These are phyloP conservation scores for Dryas drummondii DNA, from an alignment of 306 rosid species.

Conservation along the genomic window DNA sequence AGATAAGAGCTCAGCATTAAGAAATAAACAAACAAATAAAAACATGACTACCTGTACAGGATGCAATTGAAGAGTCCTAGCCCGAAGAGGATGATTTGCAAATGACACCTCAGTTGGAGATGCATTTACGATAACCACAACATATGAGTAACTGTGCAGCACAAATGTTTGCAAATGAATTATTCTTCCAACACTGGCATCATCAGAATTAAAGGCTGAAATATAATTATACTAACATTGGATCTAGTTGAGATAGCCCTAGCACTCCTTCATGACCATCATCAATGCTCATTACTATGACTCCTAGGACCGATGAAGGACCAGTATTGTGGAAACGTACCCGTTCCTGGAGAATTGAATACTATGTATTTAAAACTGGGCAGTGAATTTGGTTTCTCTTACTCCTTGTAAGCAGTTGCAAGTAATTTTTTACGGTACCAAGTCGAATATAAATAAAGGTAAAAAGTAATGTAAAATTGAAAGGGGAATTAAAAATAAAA, in stretches of 20 bases:
- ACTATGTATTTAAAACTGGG: slow-evolving; percentile 12
- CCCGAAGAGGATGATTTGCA: slow-evolving; percentile 45
- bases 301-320: slow-evolving; percentile 46
- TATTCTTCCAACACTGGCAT: slow-evolving; percentile 11
- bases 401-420: too few relatives aligned
- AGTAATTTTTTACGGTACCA: too few relatives aligned
- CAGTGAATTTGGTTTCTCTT: slow-evolving; percentile 5
- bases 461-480: too few relatives aligned
- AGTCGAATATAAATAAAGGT: too few relatives aligned
- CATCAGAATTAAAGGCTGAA: slow-evolving; percentile 7
- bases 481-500: too few relatives aligned
- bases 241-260: slow-evolving; percentile 84
- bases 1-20: not conserved
- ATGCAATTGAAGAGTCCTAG: slow-evolving; percentile 69
- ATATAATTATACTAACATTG: slow-evolving; percentile 55
- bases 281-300: slow-evolving; percentile 89
- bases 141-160: slow-evolving; percentile 61
- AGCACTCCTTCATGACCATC: slow-evolving; percentile 74
- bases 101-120: slow-evolving; percentile 69
- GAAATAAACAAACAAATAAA: not conserved
- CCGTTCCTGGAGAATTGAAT: slow-evolving; percentile 46
- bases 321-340: slow-evolving; percentile 82
- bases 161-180: slow-evolving; percentile 26
- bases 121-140: slow-evolving; percentile 75
- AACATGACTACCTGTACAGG: slow-evolving; percentile 63